Conservation (phyloP, 176 grass and related monocot genomes). For the Puya raimondii region DNA sequence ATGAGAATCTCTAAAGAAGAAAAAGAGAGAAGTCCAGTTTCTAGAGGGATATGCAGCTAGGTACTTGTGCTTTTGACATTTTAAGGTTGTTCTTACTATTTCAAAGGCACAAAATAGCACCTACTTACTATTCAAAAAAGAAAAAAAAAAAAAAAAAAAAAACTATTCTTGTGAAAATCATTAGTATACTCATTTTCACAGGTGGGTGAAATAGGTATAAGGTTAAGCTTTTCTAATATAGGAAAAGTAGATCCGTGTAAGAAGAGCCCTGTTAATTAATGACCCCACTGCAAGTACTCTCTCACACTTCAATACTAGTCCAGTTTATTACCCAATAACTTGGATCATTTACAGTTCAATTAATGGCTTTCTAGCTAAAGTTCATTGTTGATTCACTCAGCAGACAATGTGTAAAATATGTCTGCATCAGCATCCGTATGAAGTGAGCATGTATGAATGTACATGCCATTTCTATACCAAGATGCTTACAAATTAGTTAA, state of each 20-base stretch:
- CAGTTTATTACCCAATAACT: not conserved
- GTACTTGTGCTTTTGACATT: not conserved
- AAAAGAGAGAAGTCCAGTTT: not conserved
- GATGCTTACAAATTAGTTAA: too few species aligned
- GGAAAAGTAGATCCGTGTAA: not conserved
- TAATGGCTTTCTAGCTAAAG: not conserved
- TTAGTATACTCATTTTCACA: too few species aligned
- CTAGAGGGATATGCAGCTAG: not conserved
- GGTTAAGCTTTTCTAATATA: not conserved
- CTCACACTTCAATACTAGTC: not conserved
- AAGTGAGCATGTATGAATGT: too few species aligned
- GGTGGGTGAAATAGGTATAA: not conserved
- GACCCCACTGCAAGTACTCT: not conserved
- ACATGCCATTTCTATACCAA: too few species aligned
- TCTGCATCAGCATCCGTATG: too few species aligned
- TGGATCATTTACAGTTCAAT: not conserved
- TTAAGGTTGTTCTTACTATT: not conserved
- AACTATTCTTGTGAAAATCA: not conserved
- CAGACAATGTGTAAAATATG: too few species aligned
- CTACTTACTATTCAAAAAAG: not conserved
- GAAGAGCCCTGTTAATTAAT: not conserved
- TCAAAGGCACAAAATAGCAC: not conserved
- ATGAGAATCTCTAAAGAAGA: slow-evolving; percentile 4
- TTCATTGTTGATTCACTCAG: too few species aligned
- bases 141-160: not conserved